A percentile compares a stretch with the other conserved stretches of the same genome.
Conservation (phyloP, 768 basidiomycete species). For the Trametes maxima region DNA sequence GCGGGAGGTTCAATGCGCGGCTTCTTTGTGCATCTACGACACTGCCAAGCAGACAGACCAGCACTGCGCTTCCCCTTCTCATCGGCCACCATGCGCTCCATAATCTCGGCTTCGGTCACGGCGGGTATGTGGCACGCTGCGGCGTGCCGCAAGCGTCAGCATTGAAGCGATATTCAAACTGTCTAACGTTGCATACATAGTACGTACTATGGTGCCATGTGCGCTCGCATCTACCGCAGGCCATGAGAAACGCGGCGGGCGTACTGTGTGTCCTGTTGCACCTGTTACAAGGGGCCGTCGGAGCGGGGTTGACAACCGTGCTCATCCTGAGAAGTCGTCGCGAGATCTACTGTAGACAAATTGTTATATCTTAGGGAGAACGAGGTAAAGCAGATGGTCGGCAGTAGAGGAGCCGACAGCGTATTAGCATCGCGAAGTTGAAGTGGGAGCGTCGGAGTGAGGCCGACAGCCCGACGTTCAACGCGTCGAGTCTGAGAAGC, state of each 20-base stretch:
- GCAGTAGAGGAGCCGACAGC: too few relatives aligned
- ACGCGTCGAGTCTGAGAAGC: too few relatives aligned
- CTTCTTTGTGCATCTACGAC: constrained; percentile 17
- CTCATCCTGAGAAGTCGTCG: neutral
- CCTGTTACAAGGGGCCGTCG: constrained; percentile 9
- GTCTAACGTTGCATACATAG: neutral
- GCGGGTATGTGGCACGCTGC: constrained; percentile 25
- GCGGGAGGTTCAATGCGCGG: neutral
- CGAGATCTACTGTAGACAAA: too few relatives aligned
- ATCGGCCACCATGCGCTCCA: constrained; percentile 16
- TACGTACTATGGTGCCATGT: constrained; percentile 25
- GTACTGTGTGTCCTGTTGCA: constrained; percentile 18
- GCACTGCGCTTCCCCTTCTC: constrained; percentile 1
- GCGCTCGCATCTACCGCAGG: constrained; percentile 21
- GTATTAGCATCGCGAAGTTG: too few relatives aligned
- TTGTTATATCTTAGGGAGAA: neutral
- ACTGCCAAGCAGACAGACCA: constrained; percentile 20
- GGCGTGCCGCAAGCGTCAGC: neutral
- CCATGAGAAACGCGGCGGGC: constrained; percentile 17
- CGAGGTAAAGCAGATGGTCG: neutral
- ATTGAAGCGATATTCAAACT: neutral
- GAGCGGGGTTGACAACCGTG: neutral
- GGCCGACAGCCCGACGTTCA: too few relatives aligned
- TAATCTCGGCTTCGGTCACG: constrained; percentile 16
- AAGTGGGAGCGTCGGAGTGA: too few relatives aligned